phyloP scores from a whole-genome alignment of 1,284 basidiomycete species.

The Ustilago hordei region DNA sequence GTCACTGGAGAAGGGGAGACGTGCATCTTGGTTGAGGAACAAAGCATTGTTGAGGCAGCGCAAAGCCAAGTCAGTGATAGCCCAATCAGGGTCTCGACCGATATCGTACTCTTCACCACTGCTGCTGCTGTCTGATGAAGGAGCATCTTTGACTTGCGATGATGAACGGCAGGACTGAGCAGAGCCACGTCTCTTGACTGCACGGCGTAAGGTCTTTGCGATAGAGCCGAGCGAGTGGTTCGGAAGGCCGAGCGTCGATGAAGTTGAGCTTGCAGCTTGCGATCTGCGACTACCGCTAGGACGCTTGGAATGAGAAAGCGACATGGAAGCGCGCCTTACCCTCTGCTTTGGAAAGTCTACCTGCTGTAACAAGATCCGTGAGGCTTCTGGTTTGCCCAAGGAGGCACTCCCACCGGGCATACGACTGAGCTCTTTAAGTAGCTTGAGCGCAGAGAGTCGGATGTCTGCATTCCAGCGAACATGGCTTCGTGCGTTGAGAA shows the following conservation, averaged over 20 bases:
- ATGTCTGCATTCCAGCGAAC: slow-evolving; percentile 31
- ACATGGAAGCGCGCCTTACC: slow-evolving; percentile 8
- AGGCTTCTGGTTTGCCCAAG: slow-evolving; percentile 29
- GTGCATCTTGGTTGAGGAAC: slow-evolving; percentile 51
- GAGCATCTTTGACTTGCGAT: slow-evolving; percentile 22
- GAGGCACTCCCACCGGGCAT: slow-evolving; percentile 54
- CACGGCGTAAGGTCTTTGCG: slow-evolving; percentile 34
- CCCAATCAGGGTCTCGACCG: slow-evolving; percentile 40
- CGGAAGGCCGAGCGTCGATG: slow-evolving; percentile 8
- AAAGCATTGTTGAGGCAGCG: slow-evolving; percentile 64
- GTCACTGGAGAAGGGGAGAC: slow-evolving; percentile 44
- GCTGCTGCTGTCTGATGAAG: slow-evolving; percentile 21
- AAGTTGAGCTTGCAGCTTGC: not conserved
- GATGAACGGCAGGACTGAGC: slow-evolving; percentile 16
- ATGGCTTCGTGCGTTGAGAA: slow-evolving; percentile 31
- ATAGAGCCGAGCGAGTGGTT: slow-evolving; percentile 25
- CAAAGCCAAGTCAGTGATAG: slow-evolving; percentile 55
- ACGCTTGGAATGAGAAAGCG: not conserved
- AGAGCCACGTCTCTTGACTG: slow-evolving; percentile 28
- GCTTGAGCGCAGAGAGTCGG: slow-evolving; percentile 42
- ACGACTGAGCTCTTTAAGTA: slow-evolving; percentile 59
- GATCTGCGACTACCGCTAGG: not conserved
- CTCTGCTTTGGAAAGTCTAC: slow-evolving; percentile 48
- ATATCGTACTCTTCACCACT: slow-evolving; percentile 25
- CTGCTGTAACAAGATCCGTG: slow-evolving; percentile 46